Conservation (phyloP, 2,329 filamentous ascomycete species). For the Canariomyces notabilis region DNA sequence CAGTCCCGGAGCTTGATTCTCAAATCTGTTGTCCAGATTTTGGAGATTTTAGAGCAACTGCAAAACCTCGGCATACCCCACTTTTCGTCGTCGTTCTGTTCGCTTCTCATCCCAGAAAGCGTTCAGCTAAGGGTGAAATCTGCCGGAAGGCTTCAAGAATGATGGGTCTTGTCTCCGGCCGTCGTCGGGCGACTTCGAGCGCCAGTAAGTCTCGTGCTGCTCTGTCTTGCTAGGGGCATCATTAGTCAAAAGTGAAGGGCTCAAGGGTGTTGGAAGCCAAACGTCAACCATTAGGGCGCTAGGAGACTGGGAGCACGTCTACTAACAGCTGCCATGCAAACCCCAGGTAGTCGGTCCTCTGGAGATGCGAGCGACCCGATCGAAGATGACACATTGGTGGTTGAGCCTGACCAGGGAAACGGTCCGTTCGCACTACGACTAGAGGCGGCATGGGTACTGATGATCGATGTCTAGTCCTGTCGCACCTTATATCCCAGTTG, state of each 20-base stretch:
- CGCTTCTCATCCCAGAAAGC: not conserved
- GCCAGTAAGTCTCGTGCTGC: constrained; percentile 30
- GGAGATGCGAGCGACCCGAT: constrained; percentile 50
- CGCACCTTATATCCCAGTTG: constrained; percentile 94
- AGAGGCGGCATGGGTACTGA: constrained; percentile 13
- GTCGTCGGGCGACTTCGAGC: constrained; percentile 32
- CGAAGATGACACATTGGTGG: constrained; percentile 72
- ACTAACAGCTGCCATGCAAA: constrained; percentile 37
- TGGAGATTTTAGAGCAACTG: no score
- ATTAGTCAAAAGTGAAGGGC: no score
- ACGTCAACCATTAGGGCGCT: no score
- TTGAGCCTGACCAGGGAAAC: constrained; percentile 92
- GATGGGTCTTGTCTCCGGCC: constrained; percentile 30
- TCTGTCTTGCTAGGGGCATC: no score
- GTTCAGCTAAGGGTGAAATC: constrained; percentile 1
- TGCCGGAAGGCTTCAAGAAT: constrained; percentile 15
- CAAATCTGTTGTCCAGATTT: no score
- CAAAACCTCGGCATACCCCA: not conserved
- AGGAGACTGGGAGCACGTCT: no score
- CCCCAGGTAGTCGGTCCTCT: constrained; percentile 48
- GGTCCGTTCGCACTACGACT: constrained; percentile 49
- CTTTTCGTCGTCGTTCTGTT: not conserved
- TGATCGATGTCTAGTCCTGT: constrained; percentile 62
- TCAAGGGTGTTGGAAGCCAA: no score
- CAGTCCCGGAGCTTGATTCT: not conserved